Evolutionary conservation across 345 rosid genomes (phyloP), one percentile per base, ranked within the genome.

Genomic region (Salix dunnii): DNA sequence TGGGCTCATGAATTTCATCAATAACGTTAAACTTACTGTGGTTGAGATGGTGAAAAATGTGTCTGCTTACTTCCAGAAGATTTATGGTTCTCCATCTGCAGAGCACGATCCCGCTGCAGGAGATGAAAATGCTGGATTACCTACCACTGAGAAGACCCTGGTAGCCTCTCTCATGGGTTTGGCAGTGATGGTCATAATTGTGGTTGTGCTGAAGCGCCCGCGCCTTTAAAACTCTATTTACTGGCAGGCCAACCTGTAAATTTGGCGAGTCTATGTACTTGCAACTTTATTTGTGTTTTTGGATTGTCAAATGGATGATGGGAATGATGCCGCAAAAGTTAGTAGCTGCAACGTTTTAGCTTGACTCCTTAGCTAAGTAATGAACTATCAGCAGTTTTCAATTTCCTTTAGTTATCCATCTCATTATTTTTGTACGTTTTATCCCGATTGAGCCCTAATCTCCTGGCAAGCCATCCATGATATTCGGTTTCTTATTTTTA

Each of bases 171-270:
- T 94, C 25, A 77, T 91, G 85, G 96, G 83, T 63, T 80, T 92
- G 86, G 96, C 88, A 18, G 83, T 89, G 48, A 79, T 87, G 84
- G 93, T 86, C 40, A 85, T 92, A 28, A 79, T 86, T 70, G 80
- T 92, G 81, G 94, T 91, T 43, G 80, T 90, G 76, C 58, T 91
- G 76, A 94, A 81, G 87, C 90, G 96, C 65, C 81, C 23, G 87
- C 90, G 96, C 65, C 81, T 21, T 66, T 92, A 78, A 80, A 68
- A 63, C 33, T n/a, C 33, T 7, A 9, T 49, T 7, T 35, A 18
- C 10, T 49, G 30, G 73, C 60, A 60, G 36, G 53, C 25, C 30
- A 1, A 2, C 21, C 60, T 30, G 42, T 78, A 68, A 88, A 88
- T 88, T 80, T 81, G 90, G 53, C 85, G 86, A 87, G 53, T 25